Conservation (phyloP, 163 green algal genomes). For the Smithsoniella earleae region DNA sequence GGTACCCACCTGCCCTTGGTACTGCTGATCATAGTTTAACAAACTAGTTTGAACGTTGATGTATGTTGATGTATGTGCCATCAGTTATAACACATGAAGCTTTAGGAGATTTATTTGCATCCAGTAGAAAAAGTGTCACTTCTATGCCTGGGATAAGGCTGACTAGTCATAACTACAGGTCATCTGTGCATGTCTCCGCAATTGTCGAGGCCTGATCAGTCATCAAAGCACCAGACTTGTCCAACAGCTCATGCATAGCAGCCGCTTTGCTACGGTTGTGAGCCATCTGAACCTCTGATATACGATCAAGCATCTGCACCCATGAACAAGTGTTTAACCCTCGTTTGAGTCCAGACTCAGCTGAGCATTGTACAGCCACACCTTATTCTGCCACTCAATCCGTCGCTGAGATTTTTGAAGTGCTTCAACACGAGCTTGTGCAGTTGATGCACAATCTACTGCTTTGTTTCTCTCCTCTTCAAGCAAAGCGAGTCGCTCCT, state of each 20-base stretch:
- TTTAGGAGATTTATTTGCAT: no score
- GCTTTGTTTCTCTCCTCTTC: not conserved
- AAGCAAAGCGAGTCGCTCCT: constrained; percentile 33
- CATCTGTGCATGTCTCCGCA: constrained; percentile 14
- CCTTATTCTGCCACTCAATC: constrained; percentile 27
- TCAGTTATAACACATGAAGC: no score
- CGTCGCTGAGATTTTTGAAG: constrained; percentile 13
- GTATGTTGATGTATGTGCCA: no score
- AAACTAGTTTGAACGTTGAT: no score
- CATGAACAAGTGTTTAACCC: no score
- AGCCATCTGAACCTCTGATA: constrained; percentile 21
- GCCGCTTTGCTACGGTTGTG: constrained; percentile 1
- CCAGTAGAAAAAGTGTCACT: no score
- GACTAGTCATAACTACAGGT: no score
- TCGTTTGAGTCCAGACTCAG: no score
- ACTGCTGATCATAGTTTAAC: no score
- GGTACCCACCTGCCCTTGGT: no score
- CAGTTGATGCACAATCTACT: not conserved
- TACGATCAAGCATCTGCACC: constrained; percentile 22
- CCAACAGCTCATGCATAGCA: constrained; percentile 29
- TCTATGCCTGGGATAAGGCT: no score
- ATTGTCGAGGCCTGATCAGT: constrained; percentile 24
- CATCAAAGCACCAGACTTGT: not conserved
- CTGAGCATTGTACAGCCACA: no score
- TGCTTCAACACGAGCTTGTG: constrained; percentile 9